Evolutionary conservation across 2,329 filamentous ascomycete species (phyloP).

Genomic region (Alternaria arborescens): DNA sequence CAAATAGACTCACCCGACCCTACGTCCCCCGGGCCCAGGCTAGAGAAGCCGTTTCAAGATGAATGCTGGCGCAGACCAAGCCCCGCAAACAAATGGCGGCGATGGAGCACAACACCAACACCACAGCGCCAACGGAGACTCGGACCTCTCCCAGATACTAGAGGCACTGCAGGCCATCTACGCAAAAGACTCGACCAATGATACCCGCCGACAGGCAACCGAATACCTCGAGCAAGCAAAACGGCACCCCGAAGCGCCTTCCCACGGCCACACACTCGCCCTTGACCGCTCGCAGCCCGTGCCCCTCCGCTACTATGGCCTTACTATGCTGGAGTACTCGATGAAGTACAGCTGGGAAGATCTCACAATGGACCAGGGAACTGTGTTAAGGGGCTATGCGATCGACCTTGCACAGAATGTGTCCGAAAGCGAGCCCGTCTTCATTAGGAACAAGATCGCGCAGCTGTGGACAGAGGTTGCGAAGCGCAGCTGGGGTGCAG

Average conservation of each 20-base stretch:
- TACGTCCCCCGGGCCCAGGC: constrained; percentile 13
- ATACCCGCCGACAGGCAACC: constrained; percentile 82
- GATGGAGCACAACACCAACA: constrained; percentile 19
- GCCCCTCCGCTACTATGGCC: constrained; percentile 89
- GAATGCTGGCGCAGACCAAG: constrained; percentile 37
- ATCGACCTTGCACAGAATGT: constrained; percentile 78
- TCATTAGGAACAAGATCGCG: constrained; percentile 90
- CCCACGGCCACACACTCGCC: constrained; percentile 85
- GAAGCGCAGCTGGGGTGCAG: constrained; percentile 89
- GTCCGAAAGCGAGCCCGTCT: constrained; percentile 76
- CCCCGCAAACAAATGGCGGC: constrained; percentile 35
- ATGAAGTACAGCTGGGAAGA: constrained; percentile 85
- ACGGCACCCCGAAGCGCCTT: constrained; percentile 77
- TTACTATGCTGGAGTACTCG: constrained; percentile 89
- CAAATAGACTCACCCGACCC: neutral
- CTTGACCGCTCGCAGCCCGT: constrained; percentile 77
- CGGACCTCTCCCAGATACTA: constrained; percentile 72
- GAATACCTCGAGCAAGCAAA: constrained; percentile 88
- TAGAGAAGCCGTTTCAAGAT: constrained; percentile 34
- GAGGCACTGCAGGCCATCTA: constrained; percentile 89
- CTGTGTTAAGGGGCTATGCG: constrained; percentile 77
- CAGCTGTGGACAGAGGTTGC: constrained; percentile 95
- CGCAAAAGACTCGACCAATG: constrained; percentile 80
- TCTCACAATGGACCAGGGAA: constrained; percentile 73
- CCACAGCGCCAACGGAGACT: constrained; percentile 34